phyloP scores from a whole-genome alignment of 1,139 yeast species.

The Groenewaldozyma auringiensis region DNA sequence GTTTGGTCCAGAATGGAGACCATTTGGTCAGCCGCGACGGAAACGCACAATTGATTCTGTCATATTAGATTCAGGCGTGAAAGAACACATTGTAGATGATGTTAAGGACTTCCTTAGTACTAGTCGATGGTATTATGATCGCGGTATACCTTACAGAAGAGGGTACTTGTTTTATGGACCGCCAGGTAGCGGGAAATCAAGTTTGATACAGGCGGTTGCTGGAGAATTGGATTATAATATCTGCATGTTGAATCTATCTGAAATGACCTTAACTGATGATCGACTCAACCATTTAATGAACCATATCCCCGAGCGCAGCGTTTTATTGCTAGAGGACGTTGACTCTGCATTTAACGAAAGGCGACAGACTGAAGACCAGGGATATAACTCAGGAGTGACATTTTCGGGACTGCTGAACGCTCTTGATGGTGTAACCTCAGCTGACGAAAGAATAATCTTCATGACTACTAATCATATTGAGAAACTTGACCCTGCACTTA shows the following conservation, averaged over 20 bases:
- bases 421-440: slow-evolving; percentile 96
- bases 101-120: slow-evolving; percentile 70
- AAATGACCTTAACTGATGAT: slow-evolving; percentile 87
- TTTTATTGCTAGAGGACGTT: slow-evolving; percentile 79
- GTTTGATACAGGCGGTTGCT: slow-evolving; percentile 92
- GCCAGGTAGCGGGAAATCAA: slow-evolving; percentile 96
- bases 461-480: slow-evolving; percentile 99
- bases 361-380: slow-evolving; percentile 64
- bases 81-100: slow-evolving; percentile 57
- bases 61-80: slow-evolving; percentile 68
- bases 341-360: slow-evolving; percentile 93
- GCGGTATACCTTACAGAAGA: slow-evolving; percentile 96
- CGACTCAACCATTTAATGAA: slow-evolving; percentile 91
- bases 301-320: slow-evolving; percentile 85
- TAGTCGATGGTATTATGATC: slow-evolving; percentile 86
- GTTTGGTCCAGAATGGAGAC: slow-evolving; percentile 99
- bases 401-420: slow-evolving; percentile 92
- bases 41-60: slow-evolving; percentile 83
- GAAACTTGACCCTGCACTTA: slow-evolving; percentile 61
- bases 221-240: slow-evolving; percentile 95
- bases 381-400: slow-evolving; percentile 75
- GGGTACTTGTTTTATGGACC: slow-evolving; percentile 95
- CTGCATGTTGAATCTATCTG: slow-evolving; percentile 85
- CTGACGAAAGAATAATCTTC: slow-evolving; percentile 91
- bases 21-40: slow-evolving; percentile 92